These are phyloP conservation scores for Penicillium cosmopolitanum DNA, from an alignment of 495 filamentous ascomycete genomes.

Conservation along the genomic window DNA sequence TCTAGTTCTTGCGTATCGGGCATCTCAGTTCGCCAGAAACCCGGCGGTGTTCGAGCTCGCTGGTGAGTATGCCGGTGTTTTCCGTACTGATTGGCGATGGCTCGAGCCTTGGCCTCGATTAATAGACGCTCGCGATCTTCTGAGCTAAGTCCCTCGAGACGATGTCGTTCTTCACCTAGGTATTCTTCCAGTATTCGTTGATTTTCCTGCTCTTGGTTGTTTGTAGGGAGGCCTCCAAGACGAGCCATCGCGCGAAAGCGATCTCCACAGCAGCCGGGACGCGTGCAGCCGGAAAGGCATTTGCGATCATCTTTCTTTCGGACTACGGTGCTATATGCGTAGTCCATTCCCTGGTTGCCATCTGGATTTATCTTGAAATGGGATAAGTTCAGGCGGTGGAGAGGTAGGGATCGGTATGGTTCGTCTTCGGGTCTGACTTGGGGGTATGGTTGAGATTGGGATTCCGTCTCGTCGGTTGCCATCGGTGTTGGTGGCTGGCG, in stretches of 20 bases:
- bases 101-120: constrained; percentile 66
- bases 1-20: constrained; percentile 79
- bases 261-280: constrained; percentile 75
- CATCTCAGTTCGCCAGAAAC: constrained; percentile 89
- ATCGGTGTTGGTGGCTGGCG: constrained; percentile 3
- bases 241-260: constrained; percentile 68
- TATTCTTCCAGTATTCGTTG: constrained; percentile 64
- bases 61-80: constrained; percentile 77
- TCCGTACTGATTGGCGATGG: constrained; percentile 71
- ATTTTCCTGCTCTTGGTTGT: constrained; percentile 46
- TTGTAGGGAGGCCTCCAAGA: constrained; percentile 37
- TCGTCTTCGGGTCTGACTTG: constrained; percentile 37
- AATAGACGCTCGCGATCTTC: constrained; percentile 60
- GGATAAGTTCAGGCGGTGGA: constrained; percentile 54
- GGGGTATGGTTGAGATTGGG: constrained; percentile 6
- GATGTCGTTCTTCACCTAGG: constrained; percentile 59
- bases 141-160: constrained; percentile 47
- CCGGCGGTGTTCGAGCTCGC: constrained; percentile 72
- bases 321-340: constrained; percentile 75
- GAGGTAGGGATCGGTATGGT: constrained; percentile 55
- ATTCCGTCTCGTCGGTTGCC: neutral
- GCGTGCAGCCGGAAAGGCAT: constrained; percentile 77
- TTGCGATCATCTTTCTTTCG: constrained; percentile 74
- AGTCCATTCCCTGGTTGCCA: constrained; percentile 71
- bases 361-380: constrained; percentile 88